Base-by-base conservation (phyloP, 441 rosid species). In the Bocquillonia castaneifolia region DNA sequence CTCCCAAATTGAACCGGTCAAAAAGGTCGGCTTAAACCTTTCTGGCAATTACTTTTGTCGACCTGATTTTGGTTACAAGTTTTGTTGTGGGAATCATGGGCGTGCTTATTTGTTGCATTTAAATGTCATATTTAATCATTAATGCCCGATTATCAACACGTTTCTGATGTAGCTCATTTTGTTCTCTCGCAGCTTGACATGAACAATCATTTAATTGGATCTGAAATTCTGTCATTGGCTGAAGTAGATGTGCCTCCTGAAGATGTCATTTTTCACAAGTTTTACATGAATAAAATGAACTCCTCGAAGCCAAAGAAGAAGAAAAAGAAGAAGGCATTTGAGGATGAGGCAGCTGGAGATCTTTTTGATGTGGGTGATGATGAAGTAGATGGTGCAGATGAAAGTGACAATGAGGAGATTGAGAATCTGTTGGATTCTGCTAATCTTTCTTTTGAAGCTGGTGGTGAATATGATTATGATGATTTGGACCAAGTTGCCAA, bases 1-100 rank as follows among this genome's bases (percentile, higher is more conserved):
- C 60, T 94, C 99, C 51, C 94, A 90, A 79, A 94, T 94, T 31
- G 97, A 92, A 84, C 97, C 98, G 50, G 86, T 94, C 76, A 92
- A 88, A 77, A 87, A 92, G 96, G 99, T 90, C 52, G 55, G 81
- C 42, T 47, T 68, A 20, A 59, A n/a, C 64, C 36, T 73, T 39
- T 25, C 32, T 3, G 4, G 55, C 5, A 44, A 18, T 66, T 34
- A 23, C 59, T 63, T 64, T 13, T 50, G 10, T 67, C 40, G 28
- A 6, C 18, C 48, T 54, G 29, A 56, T 63, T 36, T 17, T 7
- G 25, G 18, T 63, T 0, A 32, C 39, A n/a, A n/a, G n/a, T 23
- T 37, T 34, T 1, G 14, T 6, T 40, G 50, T 44, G 31, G 13
- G 20, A 29, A 10, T 42, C 28, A 29, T 0, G 31, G 48, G 18